Evolutionary conservation across 805 yeast species (phyloP), one percentile per base, ranked within the genome.

Genomic region (Lachancea dasiensis): DNA sequence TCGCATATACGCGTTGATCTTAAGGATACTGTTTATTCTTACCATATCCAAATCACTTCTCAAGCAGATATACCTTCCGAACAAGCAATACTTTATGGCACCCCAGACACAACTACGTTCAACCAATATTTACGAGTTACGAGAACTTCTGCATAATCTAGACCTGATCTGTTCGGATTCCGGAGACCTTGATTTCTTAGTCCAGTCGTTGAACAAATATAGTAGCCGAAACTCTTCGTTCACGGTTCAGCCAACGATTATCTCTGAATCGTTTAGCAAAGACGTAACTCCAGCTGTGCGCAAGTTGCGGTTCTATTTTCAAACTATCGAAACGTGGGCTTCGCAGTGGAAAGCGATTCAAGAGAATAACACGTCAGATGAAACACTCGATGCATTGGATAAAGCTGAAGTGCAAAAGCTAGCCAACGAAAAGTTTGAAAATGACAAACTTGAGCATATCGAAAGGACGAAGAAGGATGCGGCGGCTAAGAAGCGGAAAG

Each of bases 1-100:
- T 46, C 60, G 71, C 40, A 56, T 73, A 3, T 65, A 73, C 40
- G 63, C 72, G 9, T 41, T 53, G 14, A 35, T 55, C 3, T 38
- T 56, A 6, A 44, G 56, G 25, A 39, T 46, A 7, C 39, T 48
- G 19, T 41, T 47, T 24, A 24, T 52, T 5, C 24, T 47, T 2
- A 42, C 47, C 21, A 44, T 53, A 21, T 38, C 51, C 3, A 39
- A 44, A 5, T 46, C 52, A 31, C 10, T 58, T 13, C 25, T 46
- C 7, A 52, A 57, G 30, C 60, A 57, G 31, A 34, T 58, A 7
- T 56, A 51, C 37, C 13, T 52, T 13, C 58, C 63, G 1, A 57
- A 55, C 34, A 46, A 39, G 34, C 15, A 18, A 1, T 46, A 40
- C 30, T 48, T 60, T 17, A 37, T 44, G 3, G 41, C 44, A 25